A percentile compares a stretch with the other conserved stretches of the same genome.
Conservation (phyloP, 2,329 filamentous ascomycete genomes). For the Onygena corvina region DNA sequence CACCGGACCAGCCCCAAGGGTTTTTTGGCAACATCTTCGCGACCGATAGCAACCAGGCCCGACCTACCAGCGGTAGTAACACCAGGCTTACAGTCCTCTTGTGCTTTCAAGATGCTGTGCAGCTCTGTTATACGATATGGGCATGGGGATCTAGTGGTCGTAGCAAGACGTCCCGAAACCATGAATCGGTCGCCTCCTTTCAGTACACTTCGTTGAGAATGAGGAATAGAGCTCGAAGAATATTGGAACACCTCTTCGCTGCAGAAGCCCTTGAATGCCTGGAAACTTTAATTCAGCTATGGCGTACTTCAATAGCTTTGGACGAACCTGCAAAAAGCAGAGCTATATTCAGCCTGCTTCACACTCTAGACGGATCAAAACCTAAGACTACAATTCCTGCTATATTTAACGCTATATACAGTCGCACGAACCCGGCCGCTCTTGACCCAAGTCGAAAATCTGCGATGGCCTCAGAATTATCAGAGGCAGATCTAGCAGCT, state of each 20-base stretch:
- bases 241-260: slow-evolving; percentile 84
- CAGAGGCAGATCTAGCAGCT: slow-evolving; percentile 69
- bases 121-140: slow-evolving; percentile 89
- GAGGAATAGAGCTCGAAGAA: slow-evolving; percentile 73
- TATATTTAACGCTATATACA: slow-evolving; percentile 92
- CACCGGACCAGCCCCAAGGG: slow-evolving; percentile 68
- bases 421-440: slow-evolving; percentile 71
- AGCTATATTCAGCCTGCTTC: slow-evolving; percentile 72
- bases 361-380: slow-evolving; percentile 79
- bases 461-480: slow-evolving; percentile 72
- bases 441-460: slow-evolving; percentile 72
- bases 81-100: slow-evolving; percentile 72
- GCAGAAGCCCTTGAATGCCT: slow-evolving; percentile 88
- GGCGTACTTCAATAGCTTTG: slow-evolving; percentile 47
- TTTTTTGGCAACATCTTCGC: slow-evolving; percentile 90
- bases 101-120: slow-evolving; percentile 92
- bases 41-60: slow-evolving; percentile 61
- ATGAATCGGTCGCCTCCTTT: slow-evolving; percentile 65
- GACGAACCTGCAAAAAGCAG: slow-evolving; percentile 41
- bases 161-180: slow-evolving; percentile 42
- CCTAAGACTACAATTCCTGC: slow-evolving; percentile 87
- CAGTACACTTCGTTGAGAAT: slow-evolving; percentile 81
- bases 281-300: slow-evolving; percentile 78
- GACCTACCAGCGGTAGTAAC: slow-evolving; percentile 80
- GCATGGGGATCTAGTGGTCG: slow-evolving; percentile 61